A percentile compares a stretch with the other conserved stretches of the same genome.
phyloP scores from a whole-genome alignment of 1,139 yeast species.

The Maudiozyma humilis region DNA sequence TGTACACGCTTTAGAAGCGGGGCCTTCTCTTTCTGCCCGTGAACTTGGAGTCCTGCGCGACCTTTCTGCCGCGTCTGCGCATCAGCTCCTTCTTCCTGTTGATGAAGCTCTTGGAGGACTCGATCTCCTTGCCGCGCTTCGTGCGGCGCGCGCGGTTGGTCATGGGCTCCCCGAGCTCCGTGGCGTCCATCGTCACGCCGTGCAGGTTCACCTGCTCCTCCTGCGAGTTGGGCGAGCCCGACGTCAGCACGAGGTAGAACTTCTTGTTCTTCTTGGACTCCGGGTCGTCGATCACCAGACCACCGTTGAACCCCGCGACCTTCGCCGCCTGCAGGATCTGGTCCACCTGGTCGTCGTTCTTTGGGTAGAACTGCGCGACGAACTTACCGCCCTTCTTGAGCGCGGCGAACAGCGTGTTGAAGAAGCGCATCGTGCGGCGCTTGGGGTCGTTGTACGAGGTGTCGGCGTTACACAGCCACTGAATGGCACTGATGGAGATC shows the following conservation, averaged over 20 bases:
- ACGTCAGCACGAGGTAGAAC: constrained; percentile 80
- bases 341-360: constrained; percentile 76
- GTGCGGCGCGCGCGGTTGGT: constrained; percentile 39
- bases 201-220: constrained; percentile 45
- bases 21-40: constrained; percentile 92
- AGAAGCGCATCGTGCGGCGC: constrained; percentile 68
- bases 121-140: constrained; percentile 47
- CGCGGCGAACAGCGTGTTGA: constrained; percentile 79
- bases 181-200: constrained; percentile 71
- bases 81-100: constrained; percentile 86
- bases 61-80: constrained; percentile 84
- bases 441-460: constrained; percentile 78
- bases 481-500: constrained; percentile 88
- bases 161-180: constrained; percentile 34
- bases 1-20: constrained; percentile 43
- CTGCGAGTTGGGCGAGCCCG: constrained; percentile 51
- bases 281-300: constrained; percentile 86
- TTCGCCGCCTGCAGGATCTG: constrained; percentile 77
- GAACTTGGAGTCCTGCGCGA: constrained; percentile 83
- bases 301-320: constrained; percentile 94
- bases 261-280: constrained; percentile 87
- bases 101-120: constrained; percentile 73
- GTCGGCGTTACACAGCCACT: constrained; percentile 97
- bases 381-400: constrained; percentile 92
- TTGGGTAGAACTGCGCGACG: constrained; percentile 94